phyloP scores from a whole-genome alignment of 2,329 filamentous ascomycete genomes.

The Nemania sp. region DNA sequence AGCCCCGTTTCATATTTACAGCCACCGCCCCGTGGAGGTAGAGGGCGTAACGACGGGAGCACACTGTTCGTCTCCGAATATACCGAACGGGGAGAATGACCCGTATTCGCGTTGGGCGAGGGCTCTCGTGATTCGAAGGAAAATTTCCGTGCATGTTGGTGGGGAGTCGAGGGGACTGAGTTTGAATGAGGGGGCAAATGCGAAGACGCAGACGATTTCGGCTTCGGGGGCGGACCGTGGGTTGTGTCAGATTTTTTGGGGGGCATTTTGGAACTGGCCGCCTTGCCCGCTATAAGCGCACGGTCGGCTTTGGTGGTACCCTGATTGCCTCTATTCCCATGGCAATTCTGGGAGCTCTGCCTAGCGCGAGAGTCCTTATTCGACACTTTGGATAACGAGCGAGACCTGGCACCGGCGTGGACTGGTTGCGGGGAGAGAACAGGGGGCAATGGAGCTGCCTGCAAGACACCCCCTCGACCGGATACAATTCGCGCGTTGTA shows the following conservation, averaged over 20 bases:
- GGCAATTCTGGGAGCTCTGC: conserved; percentile 56
- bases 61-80: conserved; percentile 85
- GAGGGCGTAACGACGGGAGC: conserved; percentile 67
- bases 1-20: conserved; percentile 91
- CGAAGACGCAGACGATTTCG: conserved; percentile 40
- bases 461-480: conserved; percentile 57
- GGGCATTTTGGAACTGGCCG: conserved; percentile 51
- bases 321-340: conserved; percentile 66
- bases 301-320: conserved; percentile 62
- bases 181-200: conserved; percentile 70
- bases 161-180: conserved; percentile 91
- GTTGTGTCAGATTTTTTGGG: conserved; percentile 45
- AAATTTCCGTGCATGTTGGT: conserved; percentile 83
- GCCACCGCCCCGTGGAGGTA: conserved; percentile 60
- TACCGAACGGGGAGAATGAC: conserved; percentile 85
- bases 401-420: conserved; percentile 59
- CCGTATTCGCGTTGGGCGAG: conserved; percentile 75
- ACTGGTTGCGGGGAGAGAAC: conserved; percentile 59
- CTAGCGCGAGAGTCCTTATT: conserved; percentile 56
- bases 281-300: conserved; percentile 63
- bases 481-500: conserved; percentile 68
- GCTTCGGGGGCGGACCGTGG: conserved; percentile 32
- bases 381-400: conserved; percentile 63
- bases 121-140: conserved; percentile 77
- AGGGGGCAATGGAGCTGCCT: conserved; percentile 58